phyloP scores from a whole-genome alignment of 163 green algal species.

The Scenedesmus sp. region DNA sequence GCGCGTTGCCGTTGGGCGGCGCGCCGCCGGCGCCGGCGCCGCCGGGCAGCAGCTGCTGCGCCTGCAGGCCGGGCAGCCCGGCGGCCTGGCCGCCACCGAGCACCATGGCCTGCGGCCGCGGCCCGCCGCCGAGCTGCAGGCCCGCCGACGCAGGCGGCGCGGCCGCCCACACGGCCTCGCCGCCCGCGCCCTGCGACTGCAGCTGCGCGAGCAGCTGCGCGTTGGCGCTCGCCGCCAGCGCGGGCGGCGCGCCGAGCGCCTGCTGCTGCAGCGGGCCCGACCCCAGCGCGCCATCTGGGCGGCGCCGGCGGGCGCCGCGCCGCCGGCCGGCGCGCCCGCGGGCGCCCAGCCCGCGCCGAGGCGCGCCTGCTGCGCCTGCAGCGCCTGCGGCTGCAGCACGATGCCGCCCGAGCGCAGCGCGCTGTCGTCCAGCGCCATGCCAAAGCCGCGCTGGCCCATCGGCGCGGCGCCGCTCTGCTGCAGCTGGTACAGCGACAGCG shows the following conservation, averaged over 20 bases:
- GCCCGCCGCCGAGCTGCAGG: not conserved
- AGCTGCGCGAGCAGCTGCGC: slow-evolving; percentile 29
- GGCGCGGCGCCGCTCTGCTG: slow-evolving; percentile 1
- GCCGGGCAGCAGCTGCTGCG: slow-evolving; percentile 11
- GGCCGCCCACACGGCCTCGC: slow-evolving; percentile 9
- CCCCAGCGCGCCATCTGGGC: slow-evolving; percentile 12
- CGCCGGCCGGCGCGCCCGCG: slow-evolving; percentile 1
- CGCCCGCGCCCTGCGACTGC: slow-evolving; percentile 3
- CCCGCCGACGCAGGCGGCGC: not conserved
- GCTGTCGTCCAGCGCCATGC: slow-evolving; percentile 6
- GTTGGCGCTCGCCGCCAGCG: not conserved
- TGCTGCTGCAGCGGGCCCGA: slow-evolving; percentile 11
- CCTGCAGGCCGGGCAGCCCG: slow-evolving; percentile 10
- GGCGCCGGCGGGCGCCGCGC: not conserved
- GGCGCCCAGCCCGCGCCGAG: not conserved
- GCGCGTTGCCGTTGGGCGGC: not conserved
- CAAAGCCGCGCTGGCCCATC: not conserved
- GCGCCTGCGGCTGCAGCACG: slow-evolving; percentile 16
- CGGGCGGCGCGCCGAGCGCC: not conserved
- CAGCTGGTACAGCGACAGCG: slow-evolving; percentile 36
- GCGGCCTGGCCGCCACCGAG: slow-evolving; percentile 3
- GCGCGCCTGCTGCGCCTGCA: slow-evolving; percentile 25
- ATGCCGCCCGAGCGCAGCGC: not conserved
- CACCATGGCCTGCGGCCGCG: slow-evolving; percentile 8
- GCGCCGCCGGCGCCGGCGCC: not conserved